phyloP scores from a whole-genome alignment of 208 protist genomes.

The Leishmania tropica region DNA sequence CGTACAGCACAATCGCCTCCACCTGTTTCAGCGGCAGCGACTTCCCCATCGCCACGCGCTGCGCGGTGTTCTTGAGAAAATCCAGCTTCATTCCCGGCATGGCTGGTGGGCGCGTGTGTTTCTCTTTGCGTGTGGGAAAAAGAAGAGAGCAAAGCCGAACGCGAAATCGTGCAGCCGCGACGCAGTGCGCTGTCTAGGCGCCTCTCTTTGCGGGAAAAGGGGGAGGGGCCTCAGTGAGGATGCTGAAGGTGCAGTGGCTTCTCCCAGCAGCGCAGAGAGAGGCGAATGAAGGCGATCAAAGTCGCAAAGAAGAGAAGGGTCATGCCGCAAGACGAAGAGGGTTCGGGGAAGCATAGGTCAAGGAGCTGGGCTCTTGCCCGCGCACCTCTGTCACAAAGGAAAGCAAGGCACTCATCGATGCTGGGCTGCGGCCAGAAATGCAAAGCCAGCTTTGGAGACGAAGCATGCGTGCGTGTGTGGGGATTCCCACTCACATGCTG shows the following conservation, averaged over 20 bases:
- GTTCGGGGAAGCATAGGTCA: neutral
- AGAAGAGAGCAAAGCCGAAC: neutral
- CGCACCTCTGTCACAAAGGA: neutral
- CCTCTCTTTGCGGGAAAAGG: neutral
- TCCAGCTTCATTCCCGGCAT: conserved; percentile 83
- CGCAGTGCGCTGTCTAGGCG: neutral
- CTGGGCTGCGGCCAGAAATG: neutral
- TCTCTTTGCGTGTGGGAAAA: neutral
- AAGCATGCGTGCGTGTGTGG: neutral
- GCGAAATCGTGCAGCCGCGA: neutral
- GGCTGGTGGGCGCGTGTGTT: neutral
- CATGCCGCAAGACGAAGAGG: neutral
- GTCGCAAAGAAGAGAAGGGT: neutral
- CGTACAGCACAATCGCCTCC: conserved; percentile 87
- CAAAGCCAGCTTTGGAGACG: neutral
- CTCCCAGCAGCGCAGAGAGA: neutral
- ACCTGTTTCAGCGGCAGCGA: conserved; percentile 86
- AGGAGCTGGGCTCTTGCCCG: neutral
- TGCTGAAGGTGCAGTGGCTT: neutral
- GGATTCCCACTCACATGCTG: neutral
- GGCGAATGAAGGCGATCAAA: neutral
- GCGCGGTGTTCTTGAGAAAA: conserved; percentile 88
- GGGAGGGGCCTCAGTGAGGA: neutral
- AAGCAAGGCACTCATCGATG: neutral
- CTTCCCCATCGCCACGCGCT: conserved; percentile 81